phyloP scores from a whole-genome alignment of 1,284 basidiomycete species.

The Rhodotorula sp. region DNA sequence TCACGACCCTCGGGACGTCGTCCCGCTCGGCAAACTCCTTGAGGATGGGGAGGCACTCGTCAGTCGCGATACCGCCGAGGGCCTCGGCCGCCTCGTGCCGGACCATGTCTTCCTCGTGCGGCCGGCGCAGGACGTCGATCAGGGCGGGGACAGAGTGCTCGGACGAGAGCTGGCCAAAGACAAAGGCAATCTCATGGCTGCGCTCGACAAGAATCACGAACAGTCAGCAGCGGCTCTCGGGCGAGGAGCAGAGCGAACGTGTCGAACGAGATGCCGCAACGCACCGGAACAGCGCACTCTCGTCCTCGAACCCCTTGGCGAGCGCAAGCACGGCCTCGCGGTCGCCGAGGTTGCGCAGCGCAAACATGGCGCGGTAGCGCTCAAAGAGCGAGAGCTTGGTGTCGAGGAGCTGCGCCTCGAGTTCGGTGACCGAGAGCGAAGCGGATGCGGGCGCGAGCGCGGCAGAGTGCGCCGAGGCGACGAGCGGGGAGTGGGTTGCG shows the following conservation, averaged over 20 bases:
- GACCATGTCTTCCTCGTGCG: constrained; percentile 90
- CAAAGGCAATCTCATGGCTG: constrained; percentile 95
- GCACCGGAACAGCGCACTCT: constrained; percentile 87
- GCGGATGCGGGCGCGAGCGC: constrained; percentile 38
- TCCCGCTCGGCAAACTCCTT: constrained; percentile 77
- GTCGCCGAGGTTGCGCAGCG: constrained; percentile 80
- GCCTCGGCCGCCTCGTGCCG: constrained; percentile 98
- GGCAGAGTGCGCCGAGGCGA: constrained; percentile 41
- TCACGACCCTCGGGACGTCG: constrained; percentile 83
- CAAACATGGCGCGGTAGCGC: constrained; percentile 98
- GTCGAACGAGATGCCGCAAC: constrained; percentile 42
- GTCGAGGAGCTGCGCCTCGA: constrained; percentile 70
- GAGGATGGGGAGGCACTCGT: constrained; percentile 79
- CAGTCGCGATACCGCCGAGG: constrained; percentile 90
- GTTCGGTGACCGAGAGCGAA: constrained; percentile 52
- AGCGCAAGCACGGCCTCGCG: constrained; percentile 80
- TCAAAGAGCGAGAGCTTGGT: constrained; percentile 76
- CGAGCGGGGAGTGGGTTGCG: constrained; percentile 51
- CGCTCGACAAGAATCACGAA: not conserved
- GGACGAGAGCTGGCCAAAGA: constrained; percentile 94
- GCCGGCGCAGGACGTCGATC: constrained; percentile 71
- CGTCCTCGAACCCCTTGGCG: constrained; percentile 81
- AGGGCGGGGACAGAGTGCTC: constrained; percentile 85
- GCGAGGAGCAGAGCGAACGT: no score
- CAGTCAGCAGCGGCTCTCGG: not conserved